A percentile compares a stretch with the other conserved stretches of the same genome.
phyloP scores from a whole-genome alignment of 1,284 basidiomycete species.

The Tremellales sp. region DNA sequence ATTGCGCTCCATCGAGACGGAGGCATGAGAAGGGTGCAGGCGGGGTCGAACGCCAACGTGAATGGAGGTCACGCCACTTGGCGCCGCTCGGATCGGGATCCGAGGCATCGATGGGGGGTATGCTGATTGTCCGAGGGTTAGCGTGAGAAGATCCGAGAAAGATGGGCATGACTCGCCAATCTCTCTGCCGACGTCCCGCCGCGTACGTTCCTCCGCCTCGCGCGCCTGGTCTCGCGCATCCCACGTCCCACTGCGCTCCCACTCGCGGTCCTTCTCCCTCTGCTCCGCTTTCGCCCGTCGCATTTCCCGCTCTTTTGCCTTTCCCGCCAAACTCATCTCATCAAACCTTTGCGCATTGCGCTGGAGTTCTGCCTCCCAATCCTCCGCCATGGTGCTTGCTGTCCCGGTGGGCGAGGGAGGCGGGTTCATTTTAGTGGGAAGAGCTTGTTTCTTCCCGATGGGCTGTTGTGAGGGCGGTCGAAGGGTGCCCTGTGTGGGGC shows the following conservation, averaged over 20 bases:
- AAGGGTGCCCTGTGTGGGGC: neutral
- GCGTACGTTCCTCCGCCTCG: constrained; percentile 25
- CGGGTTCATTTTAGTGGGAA: neutral
- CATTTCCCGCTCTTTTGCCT: neutral
- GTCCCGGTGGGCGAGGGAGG: neutral
- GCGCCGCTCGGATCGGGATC: constrained; percentile 28
- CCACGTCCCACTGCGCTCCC: constrained; percentile 32
- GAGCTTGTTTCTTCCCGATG: neutral
- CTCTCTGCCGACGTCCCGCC: constrained; percentile 24
- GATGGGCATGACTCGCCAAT: constrained; percentile 23
- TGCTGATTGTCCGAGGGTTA: constrained; percentile 17
- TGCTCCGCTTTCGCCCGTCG: constrained; percentile 6
- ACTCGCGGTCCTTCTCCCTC: constrained; percentile 16
- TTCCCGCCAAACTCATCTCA: neutral
- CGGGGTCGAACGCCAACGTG: constrained; percentile 38
- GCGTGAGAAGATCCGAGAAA: neutral
- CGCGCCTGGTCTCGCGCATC: constrained; percentile 17
- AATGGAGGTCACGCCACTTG: constrained; percentile 33
- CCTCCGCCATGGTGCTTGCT: constrained; percentile 9
- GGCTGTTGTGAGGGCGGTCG: neutral
- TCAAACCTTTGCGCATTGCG: constrained; percentile 5
- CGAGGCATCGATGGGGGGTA: constrained; percentile 31
- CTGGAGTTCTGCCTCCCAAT: constrained; percentile 18
- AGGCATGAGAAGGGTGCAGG: constrained; percentile 27
- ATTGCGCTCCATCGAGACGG: constrained; percentile 25